Conservation (phyloP, 306 rosid genomes). For the Delonix regia region DNA sequence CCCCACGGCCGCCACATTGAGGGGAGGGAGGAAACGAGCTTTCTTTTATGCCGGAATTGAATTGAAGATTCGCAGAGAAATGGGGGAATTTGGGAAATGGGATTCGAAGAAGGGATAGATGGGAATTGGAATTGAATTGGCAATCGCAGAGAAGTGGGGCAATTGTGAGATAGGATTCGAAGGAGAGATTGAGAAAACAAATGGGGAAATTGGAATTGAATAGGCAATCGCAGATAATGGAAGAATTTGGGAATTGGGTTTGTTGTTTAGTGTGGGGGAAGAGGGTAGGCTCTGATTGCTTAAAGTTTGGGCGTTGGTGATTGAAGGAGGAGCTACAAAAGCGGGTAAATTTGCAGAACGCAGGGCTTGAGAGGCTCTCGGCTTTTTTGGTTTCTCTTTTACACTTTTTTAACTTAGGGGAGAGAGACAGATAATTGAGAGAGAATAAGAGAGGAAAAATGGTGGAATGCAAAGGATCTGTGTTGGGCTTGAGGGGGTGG, state of each 20-base stretch:
- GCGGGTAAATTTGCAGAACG: constrained; percentile 34
- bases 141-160: neutral
- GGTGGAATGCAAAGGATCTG: neutral
- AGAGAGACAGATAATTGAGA: constrained; percentile 27
- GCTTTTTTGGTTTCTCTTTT: neutral
- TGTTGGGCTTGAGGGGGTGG: constrained; percentile 45
- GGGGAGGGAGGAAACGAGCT: constrained; percentile 33
- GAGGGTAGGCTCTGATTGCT: constrained; percentile 41
- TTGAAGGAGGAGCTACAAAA: constrained; percentile 42
- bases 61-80: neutral
- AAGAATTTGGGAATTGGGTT: constrained; percentile 26
- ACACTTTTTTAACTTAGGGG: neutral
- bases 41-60: neutral
- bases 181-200: too few relatives aligned
- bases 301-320: constrained; percentile 51
- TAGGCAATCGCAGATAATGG: too few relatives aligned
- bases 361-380: neutral
- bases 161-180: neutral
- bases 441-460: neutral
- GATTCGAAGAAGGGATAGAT: neutral
- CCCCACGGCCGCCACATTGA: constrained; percentile 92
- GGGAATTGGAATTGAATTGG: neutral
- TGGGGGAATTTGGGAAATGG: neutral
- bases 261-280: constrained; percentile 15
- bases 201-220: neutral